phyloP scores from a whole-genome alignment of 176 grass and related monocot genomes.

The Ensete glaucum region DNA sequence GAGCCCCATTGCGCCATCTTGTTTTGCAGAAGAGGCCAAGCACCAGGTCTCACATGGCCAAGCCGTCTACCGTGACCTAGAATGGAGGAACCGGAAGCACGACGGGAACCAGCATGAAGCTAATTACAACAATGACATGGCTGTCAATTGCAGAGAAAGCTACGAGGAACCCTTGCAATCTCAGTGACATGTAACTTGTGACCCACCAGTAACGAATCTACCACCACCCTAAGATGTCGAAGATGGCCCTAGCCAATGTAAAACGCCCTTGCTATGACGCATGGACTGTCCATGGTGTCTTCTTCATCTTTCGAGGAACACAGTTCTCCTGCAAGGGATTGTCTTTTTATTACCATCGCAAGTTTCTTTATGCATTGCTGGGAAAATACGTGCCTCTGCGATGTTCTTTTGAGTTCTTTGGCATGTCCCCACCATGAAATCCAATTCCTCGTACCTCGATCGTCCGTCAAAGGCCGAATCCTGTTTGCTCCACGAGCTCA shows the following conservation, averaged over 20 bases:
- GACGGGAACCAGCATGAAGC: slow-evolving; percentile 26
- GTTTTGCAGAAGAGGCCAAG: slow-evolving; percentile 29
- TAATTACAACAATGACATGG: slow-evolving; percentile 33
- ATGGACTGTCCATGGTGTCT: not conserved
- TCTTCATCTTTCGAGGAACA: not conserved
- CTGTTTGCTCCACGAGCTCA: no score
- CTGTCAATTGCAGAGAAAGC: slow-evolving; percentile 17
- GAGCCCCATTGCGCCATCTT: not conserved
- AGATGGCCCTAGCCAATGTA: not conserved
- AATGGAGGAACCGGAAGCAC: slow-evolving; percentile 29
- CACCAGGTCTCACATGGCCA: slow-evolving; percentile 16
- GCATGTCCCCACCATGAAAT: no score
- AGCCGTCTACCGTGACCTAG: slow-evolving; percentile 26
- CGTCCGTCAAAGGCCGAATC: no score
- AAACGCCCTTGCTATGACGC: not conserved
- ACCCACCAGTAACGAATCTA: not conserved
- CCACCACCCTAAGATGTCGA: not conserved
- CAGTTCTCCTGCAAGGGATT: not conserved
- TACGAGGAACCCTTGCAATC: not conserved
- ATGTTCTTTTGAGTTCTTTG: no score
- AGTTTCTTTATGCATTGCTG: not conserved
- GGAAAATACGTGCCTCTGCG: not conserved
- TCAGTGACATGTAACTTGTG: not conserved
- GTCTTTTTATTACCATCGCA: not conserved
- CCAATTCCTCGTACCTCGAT: no score